These are phyloP conservation scores for Triticum urartu DNA, from an alignment of 176 grass and related monocot species.

Conservation along the genomic window DNA sequence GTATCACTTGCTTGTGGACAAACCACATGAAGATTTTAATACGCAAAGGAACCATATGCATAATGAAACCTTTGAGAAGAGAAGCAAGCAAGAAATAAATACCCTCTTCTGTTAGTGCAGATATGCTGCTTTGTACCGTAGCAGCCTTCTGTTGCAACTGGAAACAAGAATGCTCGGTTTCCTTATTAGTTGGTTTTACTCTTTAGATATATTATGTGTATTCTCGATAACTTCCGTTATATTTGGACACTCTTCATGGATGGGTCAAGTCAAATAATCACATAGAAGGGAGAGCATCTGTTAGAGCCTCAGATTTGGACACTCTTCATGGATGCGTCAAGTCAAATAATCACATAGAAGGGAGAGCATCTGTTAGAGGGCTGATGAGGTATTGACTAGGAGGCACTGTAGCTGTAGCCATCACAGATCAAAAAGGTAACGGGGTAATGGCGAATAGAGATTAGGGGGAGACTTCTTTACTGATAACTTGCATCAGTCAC, in stretches of 20 bases:
- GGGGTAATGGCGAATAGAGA: neutral
- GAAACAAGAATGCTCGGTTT: neutral
- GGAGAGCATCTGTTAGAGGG: no score
- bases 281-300: neutral
- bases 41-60: no score
- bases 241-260: neutral
- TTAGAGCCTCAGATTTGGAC: neutral
- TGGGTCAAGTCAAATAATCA: neutral
- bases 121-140: neutral
- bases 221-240: neutral
- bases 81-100: neutral
- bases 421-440: neutral
- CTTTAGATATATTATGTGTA: neutral
- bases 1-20: no score
- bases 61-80: neutral
- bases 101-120: neutral
- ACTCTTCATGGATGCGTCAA: no score
- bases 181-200: neutral
- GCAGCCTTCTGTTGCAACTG: neutral
- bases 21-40: no score
- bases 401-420: neutral
- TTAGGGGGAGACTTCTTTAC: neutral
- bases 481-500: neutral
- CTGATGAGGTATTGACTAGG: neutral
- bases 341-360: no score